Percentiles rank a stretch among this genome's conserved stretches.
Evolutionary conservation across 2,329 filamentous ascomycete species (phyloP).

Genomic region (Nothophoma quercina): DNA sequence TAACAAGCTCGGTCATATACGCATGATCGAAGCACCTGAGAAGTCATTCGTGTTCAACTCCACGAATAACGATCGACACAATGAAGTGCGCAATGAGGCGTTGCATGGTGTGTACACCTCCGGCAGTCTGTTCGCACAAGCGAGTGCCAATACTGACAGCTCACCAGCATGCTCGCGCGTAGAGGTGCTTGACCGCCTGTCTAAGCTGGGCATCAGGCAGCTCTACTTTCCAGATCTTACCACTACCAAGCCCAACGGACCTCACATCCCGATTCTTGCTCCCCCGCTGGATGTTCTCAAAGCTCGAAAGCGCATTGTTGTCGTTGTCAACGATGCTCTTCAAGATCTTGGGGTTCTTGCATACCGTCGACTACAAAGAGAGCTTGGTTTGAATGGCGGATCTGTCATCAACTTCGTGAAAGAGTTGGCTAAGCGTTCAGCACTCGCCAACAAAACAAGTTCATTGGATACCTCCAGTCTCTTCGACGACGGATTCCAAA

Average conservation of each 20-base stretch:
- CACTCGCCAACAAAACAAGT: constrained; percentile 4
- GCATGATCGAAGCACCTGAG: constrained; percentile 71
- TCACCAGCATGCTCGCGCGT: constrained; percentile 66
- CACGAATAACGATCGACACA: constrained; percentile 77
- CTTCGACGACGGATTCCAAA: constrained; percentile 29
- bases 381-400: constrained; percentile 73
- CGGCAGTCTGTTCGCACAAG: neutral
- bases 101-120: constrained; percentile 68
- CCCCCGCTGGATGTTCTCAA: constrained; percentile 61
- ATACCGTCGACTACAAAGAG: constrained; percentile 69
- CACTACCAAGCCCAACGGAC: constrained; percentile 48
- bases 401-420: constrained; percentile 71
- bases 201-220: constrained; percentile 65
- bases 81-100: constrained; percentile 72
- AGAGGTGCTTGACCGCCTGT: constrained; percentile 69
- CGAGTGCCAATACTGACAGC: constrained; percentile 19
- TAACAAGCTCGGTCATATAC: constrained; percentile 77
- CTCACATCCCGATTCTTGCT: constrained; percentile 74
- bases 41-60: constrained; percentile 78
- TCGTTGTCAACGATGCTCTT: constrained; percentile 80
- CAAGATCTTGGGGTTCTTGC: constrained; percentile 80
- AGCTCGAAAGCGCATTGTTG: constrained; percentile 68
- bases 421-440: constrained; percentile 49
- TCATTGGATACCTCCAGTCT: neutral
- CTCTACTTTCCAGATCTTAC: constrained; percentile 68